Base-by-base conservation (phyloP, 345 rosid species). In the Cardiospermum halicacabum region DNA sequence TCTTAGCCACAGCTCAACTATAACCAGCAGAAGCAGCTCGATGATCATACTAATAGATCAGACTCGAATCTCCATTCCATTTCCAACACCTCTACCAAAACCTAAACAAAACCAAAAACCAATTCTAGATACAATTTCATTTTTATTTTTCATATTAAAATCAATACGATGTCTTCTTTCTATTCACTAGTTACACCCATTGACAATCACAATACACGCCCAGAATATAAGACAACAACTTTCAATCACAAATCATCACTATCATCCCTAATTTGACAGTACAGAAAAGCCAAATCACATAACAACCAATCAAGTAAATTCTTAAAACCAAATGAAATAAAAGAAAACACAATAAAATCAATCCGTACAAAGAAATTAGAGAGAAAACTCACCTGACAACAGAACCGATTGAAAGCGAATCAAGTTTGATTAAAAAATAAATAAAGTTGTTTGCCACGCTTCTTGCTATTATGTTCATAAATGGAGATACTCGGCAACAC, bases 361-460 rank as follows among this genome's bases (percentile, higher is more conserved):
- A 3, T 7, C 12, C 13, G n/a, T 30, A 64, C 24, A 4, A 25
- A 64, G 34, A 51, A 36, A 51, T 37, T 3, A 36, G 22, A 7
- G 49, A 16, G 40, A 24, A 51, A 64, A 19, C 48, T 64, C 58
- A 64, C 67, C 58, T 51, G 47, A 34, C 37, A 36, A 25, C 18
- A 47, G 19, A 25, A 13, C 36, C 56, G 66, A 62, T 32, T 31
- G 32, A 18, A 18, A 30, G 19, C 3, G 16, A 1, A 40, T 5
- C 3, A 12, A 22, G 8, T 39, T 37, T 32, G 19, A 5, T 2
- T 8, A 37, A 1, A 39, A 39, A 39, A 39, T 9, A 39, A 18
- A 39, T 5, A 47, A 49, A 31, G 34, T 36, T 36, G 58, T 22
- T 57, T 25, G 16, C 22, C 11, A 50, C 24, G 32, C 58, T 48